Evolutionary conservation across 2,329 filamentous ascomycete species (phyloP).

Genomic region (Blumeria graminis): DNA sequence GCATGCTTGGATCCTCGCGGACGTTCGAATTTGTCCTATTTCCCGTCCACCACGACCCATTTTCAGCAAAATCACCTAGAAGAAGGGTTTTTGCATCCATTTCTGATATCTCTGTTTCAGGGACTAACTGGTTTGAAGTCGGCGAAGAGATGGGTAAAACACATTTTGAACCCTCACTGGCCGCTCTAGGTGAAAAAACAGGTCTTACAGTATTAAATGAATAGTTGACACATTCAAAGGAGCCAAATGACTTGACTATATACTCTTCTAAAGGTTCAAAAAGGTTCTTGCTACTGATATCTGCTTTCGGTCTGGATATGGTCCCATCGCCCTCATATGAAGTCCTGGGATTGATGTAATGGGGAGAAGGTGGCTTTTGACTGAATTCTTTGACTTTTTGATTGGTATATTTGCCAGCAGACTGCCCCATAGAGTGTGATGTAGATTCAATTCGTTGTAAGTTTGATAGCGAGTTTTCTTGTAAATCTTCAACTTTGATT

Average conservation of each 20-base stretch:
- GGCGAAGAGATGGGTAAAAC: constrained; percentile 6
- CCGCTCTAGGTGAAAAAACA: constrained; percentile 10
- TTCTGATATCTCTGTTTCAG: constrained; percentile 23
- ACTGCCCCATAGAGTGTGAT: constrained; percentile 10
- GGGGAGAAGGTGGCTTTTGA: neutral
- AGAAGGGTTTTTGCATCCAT: constrained; percentile 53
- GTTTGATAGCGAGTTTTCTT: neutral
- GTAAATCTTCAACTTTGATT: neutral
- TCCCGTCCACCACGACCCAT: constrained; percentile 63
- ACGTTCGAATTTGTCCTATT: constrained; percentile 20
- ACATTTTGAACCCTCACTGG: constrained; percentile 9
- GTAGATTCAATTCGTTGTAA: constrained; percentile 2
- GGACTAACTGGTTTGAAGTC: constrained; percentile 15
- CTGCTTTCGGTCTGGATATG: constrained; percentile 17
- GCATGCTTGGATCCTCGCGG: constrained; percentile 14
- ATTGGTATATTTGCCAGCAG: constrained; percentile 8
- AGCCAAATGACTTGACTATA: constrained; percentile 41
- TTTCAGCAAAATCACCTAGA: constrained; percentile 54
- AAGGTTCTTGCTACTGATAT: constrained; percentile 24
- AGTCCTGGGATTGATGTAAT: neutral
- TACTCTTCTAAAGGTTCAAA: constrained; percentile 64
- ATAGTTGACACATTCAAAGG: constrained; percentile 46
- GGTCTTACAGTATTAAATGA: constrained; percentile 40
- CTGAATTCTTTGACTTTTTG: constrained; percentile 3
- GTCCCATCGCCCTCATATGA: neutral